These are phyloP conservation scores for Globisporangium ultimum DNA, from an alignment of 352 stramenopile species.

Conservation along the genomic window DNA sequence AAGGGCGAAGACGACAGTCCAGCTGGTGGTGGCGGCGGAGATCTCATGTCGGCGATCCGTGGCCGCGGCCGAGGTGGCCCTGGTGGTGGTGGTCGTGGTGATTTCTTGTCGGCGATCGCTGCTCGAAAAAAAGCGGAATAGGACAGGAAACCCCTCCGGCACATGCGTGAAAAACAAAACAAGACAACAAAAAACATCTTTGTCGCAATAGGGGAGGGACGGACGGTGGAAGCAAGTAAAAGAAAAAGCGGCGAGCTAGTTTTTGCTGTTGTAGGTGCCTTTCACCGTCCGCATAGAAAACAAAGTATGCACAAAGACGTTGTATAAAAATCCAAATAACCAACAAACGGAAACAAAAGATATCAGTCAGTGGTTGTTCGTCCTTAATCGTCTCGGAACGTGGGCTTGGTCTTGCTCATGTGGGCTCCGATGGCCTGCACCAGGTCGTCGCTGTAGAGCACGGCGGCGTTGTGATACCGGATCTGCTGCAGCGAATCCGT, in stretches of 20 bases:
- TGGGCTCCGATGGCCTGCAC: slow-evolving; percentile 63
- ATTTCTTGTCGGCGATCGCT: slow-evolving; percentile 58
- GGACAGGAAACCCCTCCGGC: neutral
- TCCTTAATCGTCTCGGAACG: slow-evolving; percentile 62
- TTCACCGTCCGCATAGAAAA: slow-evolving; percentile 5
- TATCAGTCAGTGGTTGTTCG: too few species aligned
- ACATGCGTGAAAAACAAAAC: neutral
- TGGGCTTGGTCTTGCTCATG: slow-evolving; percentile 64
- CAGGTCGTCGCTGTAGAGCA: slow-evolving; percentile 86
- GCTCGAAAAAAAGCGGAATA: slow-evolving; percentile 54
- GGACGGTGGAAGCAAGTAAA: slow-evolving; percentile 7
- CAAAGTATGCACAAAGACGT: slow-evolving; percentile 1
- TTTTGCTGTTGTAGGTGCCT: too few species aligned
- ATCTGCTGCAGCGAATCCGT: slow-evolving; percentile 73
- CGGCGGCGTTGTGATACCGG: slow-evolving; percentile 79
- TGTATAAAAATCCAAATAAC: slow-evolving; percentile 10
- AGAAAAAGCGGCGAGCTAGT: neutral
- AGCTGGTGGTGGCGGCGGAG: slow-evolving; percentile 27
- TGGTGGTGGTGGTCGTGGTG: slow-evolving; percentile 31
- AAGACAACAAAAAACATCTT: slow-evolving; percentile 6
- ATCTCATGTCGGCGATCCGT: slow-evolving; percentile 57
- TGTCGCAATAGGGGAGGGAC: slow-evolving; percentile 18
- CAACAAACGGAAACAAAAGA: neutral
- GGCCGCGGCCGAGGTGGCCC: slow-evolving; percentile 33
- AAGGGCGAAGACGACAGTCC: slow-evolving; percentile 19